Percentiles rank a stretch among this genome's conserved stretches.
Conservation (phyloP, 306 rosid species). For the Dryas alaskensis region DNA sequence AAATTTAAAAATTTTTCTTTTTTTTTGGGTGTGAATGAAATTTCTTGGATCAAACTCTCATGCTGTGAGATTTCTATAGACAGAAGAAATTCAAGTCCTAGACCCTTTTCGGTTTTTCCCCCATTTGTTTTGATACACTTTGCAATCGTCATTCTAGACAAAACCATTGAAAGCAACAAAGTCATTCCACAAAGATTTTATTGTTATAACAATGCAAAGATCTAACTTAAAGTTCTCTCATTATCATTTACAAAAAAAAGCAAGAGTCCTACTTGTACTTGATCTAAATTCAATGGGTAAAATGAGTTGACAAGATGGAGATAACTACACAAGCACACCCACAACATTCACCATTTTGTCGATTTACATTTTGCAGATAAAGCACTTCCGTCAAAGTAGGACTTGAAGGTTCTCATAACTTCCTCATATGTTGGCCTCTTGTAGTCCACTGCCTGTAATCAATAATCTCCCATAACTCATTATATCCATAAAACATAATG, state of each 20-base stretch:
- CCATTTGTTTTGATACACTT: constrained; percentile 22
- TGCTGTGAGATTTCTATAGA: too few species aligned
- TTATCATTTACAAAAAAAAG: constrained; percentile 54
- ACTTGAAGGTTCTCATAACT: constrained; percentile 73
- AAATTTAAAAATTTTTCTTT: too few species aligned
- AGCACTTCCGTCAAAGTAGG: constrained; percentile 57
- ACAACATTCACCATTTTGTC: constrained; percentile 72
- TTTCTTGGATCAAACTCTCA: too few species aligned
- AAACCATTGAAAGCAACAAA: constrained; percentile 18
- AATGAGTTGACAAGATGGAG: constrained; percentile 38
- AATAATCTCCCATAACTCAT: constrained; percentile 18
- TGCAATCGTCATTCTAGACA: constrained; percentile 21
- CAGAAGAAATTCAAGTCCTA: neutral
- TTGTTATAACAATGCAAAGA: constrained; percentile 44
- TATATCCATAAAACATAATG: constrained; percentile 7
- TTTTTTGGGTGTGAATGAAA: too few species aligned
- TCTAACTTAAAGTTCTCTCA: constrained; percentile 44
- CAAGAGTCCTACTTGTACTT: constrained; percentile 26
- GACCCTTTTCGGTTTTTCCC: neutral
- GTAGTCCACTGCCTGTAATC: constrained; percentile 91
- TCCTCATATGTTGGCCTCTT: constrained; percentile 95
- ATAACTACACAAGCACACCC: constrained; percentile 33
- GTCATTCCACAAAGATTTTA: constrained; percentile 37
- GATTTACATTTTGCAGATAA: constrained; percentile 81
- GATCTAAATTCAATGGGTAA: constrained; percentile 34